Percentiles rank a stretch among this genome's conserved stretches.
These are phyloP conservation scores for Oryza officinalis DNA, from an alignment of 176 grass and related monocot species.

Conservation along the genomic window DNA sequence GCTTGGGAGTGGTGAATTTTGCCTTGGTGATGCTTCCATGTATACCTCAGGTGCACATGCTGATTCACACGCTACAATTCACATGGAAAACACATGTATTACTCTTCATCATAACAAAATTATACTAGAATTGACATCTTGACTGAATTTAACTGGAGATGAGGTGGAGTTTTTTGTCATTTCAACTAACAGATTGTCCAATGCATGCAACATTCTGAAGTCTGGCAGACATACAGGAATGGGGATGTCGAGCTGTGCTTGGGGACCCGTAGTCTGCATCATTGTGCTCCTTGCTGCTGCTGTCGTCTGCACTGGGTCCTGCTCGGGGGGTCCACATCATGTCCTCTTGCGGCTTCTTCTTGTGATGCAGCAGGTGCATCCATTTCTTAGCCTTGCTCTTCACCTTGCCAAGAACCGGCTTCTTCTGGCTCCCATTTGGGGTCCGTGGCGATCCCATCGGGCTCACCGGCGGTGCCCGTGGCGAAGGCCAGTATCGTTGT, in stretches of 20 bases:
- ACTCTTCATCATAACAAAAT: not conserved
- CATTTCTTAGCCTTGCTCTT: slow-evolving; percentile 78
- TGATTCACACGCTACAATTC: slow-evolving; percentile 30
- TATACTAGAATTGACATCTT: not conserved
- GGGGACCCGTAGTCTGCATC: slow-evolving; percentile 28
- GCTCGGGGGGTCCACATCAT: slow-evolving; percentile 56
- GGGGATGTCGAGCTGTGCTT: slow-evolving; percentile 16
- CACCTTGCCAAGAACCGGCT: slow-evolving; percentile 62
- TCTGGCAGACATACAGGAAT: slow-evolving; percentile 26
- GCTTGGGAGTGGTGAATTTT: slow-evolving; percentile 34
- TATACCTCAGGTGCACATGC: slow-evolving; percentile 35
- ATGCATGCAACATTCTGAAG: not conserved
- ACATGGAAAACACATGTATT: slow-evolving; percentile 18
- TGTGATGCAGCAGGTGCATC: slow-evolving; percentile 68
- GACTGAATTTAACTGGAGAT: slow-evolving; percentile 29
- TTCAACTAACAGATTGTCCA: not conserved
- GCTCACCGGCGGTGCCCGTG: slow-evolving; percentile 48
- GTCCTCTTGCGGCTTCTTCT: slow-evolving; percentile 55
- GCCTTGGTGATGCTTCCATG: slow-evolving; percentile 42
- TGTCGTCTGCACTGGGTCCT: slow-evolving; percentile 30
- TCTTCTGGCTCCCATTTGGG: slow-evolving; percentile 57
- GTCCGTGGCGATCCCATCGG: slow-evolving; percentile 41
- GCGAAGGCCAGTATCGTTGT: slow-evolving; percentile 45
- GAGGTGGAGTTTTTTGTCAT: not conserved
- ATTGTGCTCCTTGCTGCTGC: slow-evolving; percentile 9